phyloP scores from a whole-genome alignment of 352 stramenopile genomes.

The Globisporangium radiosum region DNA sequence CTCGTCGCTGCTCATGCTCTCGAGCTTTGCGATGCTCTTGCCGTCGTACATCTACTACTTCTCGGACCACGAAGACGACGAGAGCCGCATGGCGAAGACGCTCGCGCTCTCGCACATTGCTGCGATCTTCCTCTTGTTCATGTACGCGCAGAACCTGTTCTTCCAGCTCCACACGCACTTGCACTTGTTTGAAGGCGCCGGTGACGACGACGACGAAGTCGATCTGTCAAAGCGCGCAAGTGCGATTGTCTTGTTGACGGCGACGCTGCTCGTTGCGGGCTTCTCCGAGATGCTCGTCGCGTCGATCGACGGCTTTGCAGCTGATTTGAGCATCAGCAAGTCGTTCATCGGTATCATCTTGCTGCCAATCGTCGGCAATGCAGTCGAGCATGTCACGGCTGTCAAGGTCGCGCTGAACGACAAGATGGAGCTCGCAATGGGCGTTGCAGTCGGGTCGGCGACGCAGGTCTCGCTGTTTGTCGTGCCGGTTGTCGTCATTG shows the following conservation, averaged over 20 bases:
- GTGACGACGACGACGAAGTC: constrained; percentile 65
- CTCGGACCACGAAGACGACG: constrained; percentile 68
- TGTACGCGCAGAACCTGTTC: constrained; percentile 93
- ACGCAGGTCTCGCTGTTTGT: constrained; percentile 98
- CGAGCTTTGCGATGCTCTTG: constrained; percentile 91
- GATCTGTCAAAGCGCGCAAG: constrained; percentile 77
- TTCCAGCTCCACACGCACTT: constrained; percentile 95
- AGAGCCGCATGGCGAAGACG: constrained; percentile 57
- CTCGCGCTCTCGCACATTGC: constrained; percentile 74
- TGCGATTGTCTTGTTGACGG: constrained; percentile 65
- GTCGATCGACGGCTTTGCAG: constrained; percentile 76
- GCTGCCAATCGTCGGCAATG: constrained; percentile 96
- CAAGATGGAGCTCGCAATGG: constrained; percentile 98
- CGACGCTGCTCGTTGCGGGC: constrained; percentile 88
- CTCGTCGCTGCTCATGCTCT: constrained; percentile 92
- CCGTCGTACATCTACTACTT: constrained; percentile 91
- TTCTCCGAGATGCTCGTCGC: constrained; percentile 92
- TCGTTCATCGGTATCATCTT: constrained; percentile 94
- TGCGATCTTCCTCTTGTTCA: constrained; percentile 80
- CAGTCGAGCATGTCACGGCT: constrained; percentile 97
- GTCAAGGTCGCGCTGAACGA: constrained; percentile 96
- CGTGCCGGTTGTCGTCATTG: constrained; percentile 91
- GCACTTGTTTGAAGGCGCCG: constrained; percentile 85
- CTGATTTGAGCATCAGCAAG: constrained; percentile 64
- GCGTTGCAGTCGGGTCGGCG: constrained; percentile 95